Percentiles rank a stretch among this genome's conserved stretches.
These are phyloP conservation scores for Rhododendron molle DNA, from an alignment of 148 eudicot species.

Conservation along the genomic window DNA sequence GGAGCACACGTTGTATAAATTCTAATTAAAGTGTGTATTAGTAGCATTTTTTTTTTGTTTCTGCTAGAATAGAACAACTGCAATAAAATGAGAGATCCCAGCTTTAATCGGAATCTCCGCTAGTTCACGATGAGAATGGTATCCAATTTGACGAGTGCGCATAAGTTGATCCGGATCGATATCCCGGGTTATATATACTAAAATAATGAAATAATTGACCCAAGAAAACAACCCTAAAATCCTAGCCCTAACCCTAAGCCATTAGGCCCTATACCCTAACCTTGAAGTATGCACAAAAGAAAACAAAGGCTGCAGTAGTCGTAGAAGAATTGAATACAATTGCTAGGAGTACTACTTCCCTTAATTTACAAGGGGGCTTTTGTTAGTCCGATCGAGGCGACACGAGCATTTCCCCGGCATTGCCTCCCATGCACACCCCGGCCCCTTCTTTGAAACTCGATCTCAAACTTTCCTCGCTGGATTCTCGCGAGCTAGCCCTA, in stretches of 20 bases:
- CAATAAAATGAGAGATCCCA: not conserved
- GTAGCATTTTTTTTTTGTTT: no score
- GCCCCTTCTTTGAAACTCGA: no score
- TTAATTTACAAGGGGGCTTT: not conserved
- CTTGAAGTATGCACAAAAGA: not conserved
- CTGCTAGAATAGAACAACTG: not conserved
- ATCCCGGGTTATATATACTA: not conserved
- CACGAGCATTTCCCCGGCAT: conserved; percentile 22
- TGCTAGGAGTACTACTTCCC: not conserved
- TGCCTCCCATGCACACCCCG: conserved; percentile 9
- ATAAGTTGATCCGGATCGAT: no score
- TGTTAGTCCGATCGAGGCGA: conserved; percentile 8
- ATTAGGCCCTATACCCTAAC: not conserved
- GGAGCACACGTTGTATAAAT: no score
- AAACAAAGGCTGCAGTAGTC: not conserved
- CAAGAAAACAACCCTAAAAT: conserved; percentile 3
- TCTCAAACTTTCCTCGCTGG: conserved; percentile 4
- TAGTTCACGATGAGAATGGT: not conserved
- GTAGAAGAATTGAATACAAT: not conserved
- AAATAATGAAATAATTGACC: not conserved
- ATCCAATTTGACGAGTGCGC: no score
- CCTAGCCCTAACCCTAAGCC: not conserved
- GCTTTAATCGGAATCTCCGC: not conserved
- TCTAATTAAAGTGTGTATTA: no score
- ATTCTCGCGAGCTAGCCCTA: not conserved